These are phyloP conservation scores for Sphagnurus paluster DNA, from an alignment of 1,284 basidiomycete genomes.

Conservation along the genomic window DNA sequence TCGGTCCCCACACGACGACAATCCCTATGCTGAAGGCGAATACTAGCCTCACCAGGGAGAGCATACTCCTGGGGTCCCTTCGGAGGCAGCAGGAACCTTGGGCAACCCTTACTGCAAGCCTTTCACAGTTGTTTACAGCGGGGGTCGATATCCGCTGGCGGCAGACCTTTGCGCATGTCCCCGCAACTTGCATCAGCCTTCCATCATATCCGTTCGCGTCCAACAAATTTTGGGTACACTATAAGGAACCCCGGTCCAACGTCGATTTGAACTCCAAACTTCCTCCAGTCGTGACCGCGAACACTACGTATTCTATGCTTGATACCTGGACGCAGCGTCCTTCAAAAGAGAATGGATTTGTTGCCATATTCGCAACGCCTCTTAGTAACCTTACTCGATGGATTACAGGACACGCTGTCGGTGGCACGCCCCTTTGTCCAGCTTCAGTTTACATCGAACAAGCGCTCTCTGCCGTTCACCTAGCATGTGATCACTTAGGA, in stretches of 20 bases:
- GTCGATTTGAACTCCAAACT: not conserved
- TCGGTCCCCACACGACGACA: conserved; percentile 60
- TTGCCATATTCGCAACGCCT: conserved; percentile 54
- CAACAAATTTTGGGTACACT: conserved; percentile 58
- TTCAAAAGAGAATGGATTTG: conserved; percentile 35
- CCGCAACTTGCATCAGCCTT: conserved; percentile 43
- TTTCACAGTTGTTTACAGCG: conserved; percentile 50
- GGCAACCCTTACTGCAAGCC: conserved; percentile 41
- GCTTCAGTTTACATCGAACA: conserved; percentile 69
- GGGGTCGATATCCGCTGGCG: conserved; percentile 51
- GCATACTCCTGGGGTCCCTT: conserved; percentile 48
- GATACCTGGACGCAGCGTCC: conserved; percentile 46
- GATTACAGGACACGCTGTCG: conserved; percentile 62
- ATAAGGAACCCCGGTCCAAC: conserved; percentile 29
- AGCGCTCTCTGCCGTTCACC: conserved; percentile 43
- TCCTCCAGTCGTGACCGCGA: not conserved
- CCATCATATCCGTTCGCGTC: conserved; percentile 64
- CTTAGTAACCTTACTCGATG: conserved; percentile 42
- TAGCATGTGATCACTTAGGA: conserved; percentile 33
- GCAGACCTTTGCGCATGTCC: conserved; percentile 48
- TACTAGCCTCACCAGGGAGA: conserved; percentile 29
- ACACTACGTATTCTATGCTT: conserved; percentile 39
- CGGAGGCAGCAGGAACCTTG: conserved; percentile 45
- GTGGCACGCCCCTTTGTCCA: conserved; percentile 59
- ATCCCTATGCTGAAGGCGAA: conserved; percentile 55